phyloP scores from a whole-genome alignment of 176 grass and related monocot genomes.

The Ampelocalamus luodianensis region DNA sequence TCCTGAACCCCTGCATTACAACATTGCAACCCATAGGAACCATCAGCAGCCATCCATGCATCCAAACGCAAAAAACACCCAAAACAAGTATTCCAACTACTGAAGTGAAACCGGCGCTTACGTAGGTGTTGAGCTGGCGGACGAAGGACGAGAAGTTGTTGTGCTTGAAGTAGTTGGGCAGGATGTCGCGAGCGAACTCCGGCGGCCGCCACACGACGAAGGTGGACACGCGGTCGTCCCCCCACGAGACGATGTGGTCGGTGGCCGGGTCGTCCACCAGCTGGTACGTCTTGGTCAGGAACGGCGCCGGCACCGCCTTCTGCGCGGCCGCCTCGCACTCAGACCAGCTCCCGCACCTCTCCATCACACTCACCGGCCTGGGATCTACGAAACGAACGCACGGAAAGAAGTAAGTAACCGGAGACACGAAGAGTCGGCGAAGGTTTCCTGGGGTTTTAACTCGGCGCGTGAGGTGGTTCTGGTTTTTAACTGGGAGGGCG shows the following conservation, averaged over 20 bases:
- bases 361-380: constrained; percentile 37
- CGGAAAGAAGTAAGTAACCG: not conserved
- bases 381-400: not conserved
- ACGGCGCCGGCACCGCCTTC: constrained; percentile 93
- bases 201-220: constrained; percentile 96
- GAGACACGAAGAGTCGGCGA: constrained; percentile 40
- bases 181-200: constrained; percentile 94
- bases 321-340: constrained; percentile 63
- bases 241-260: constrained; percentile 99
- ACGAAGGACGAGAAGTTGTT: constrained; percentile 99
- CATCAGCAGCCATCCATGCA: not conserved
- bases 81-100: not conserved
- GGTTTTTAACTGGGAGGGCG: constrained; percentile 48
- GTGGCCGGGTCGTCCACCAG: constrained; percentile 88
- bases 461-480: not conserved
- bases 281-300: constrained; percentile 98
- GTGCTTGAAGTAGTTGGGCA: constrained; percentile 99
- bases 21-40: not conserved
- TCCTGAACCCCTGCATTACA: constrained; percentile 77
- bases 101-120: constrained; percentile 31
- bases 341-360: constrained; percentile 71
- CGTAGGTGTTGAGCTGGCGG: constrained; percentile 99
- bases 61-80: not conserved
- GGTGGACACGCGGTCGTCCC: constrained; percentile 85
- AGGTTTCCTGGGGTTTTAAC: constrained; percentile 58